Base-by-base conservation (phyloP, 176 grass and related monocot genomes). In the Tillandsia leiboldiana region DNA sequence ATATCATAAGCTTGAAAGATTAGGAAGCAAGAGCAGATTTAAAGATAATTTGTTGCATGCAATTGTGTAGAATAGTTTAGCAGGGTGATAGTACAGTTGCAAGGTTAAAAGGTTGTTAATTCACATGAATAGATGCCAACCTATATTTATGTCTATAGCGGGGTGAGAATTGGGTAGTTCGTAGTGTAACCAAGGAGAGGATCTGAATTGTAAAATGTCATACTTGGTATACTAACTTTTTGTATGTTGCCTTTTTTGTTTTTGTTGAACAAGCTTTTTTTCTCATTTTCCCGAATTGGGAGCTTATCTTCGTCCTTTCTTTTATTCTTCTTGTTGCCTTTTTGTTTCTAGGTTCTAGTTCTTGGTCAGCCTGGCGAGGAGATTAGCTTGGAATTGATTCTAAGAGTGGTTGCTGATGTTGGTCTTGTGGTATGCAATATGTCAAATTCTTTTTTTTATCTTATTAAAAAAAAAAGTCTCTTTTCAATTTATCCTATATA, bases 391-490 rank as follows among this genome's bases (percentile, higher is more conserved):
- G 93, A 97, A 77, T 67, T 97, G 51, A 81, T 87, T 50, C 75
- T 97, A 77, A 89, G 93, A 77, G 89, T 97, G 65, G 93, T 97
- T 81, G 93, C 93, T 83, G 93, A 97, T 79, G 93, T 90, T 83
- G 93, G 89, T 69, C 88, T 97, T 72, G 93, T 97, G 89, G 93
- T 97, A 90, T 51, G 76, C 56, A 15, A 2, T 50, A 11, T 26
- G 10, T 70, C 69, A 48, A 18, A 42, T 17, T 53, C 23, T 50
- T 90, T 26, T 64, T 42, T 1, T 14, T 9, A n/a, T 67, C 27
- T 77, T 53, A 53, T 56, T 42, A 42, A 42, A 42, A 42, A 42
- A 5, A 0, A 42, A 42, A 5, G 0, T 42, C 33, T 42, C 4
- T 42, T 42, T 42, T 42, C 33, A 3, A 42, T 1, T 42, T 42